Evolutionary conservation across 495 filamentous ascomycete species (phyloP), one percentile per base, ranked within the genome.

Genomic region (Trichoderma orchidacearum): DNA sequence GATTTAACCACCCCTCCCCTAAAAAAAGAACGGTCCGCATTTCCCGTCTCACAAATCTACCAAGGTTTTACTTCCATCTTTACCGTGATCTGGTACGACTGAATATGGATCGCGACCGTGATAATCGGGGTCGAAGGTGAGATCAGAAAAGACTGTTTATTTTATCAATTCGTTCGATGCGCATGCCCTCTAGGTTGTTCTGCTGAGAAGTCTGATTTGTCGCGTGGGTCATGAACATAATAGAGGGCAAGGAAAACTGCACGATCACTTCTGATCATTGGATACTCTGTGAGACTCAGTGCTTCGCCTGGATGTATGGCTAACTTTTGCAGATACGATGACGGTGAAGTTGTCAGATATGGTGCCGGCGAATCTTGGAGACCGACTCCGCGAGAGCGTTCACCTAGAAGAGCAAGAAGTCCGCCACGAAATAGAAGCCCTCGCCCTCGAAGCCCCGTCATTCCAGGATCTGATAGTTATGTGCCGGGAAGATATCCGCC

Each of bases 301-400:
- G 32, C 9, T 13, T 13, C 1, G 36, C 36, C 17, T 45, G 2
- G 23, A 8, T 2, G 5, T 8, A 48, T 48, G 41, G 6, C 41
- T 48, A 27, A 48, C 1, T 15, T 1, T 48, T 23, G 21, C 55
- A 76, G 73, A 56, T 77, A 76, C 61, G 76, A 78, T 56, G 76
- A 80, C 45, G 78, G 78, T 4, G 76, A 80, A 62, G 77, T 80
- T 18, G 70, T 75, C 36, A 71, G 71, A 57, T 77, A 79, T 61
- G 78, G 78, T 28, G 75, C 71, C n/a, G 78, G 78, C 0, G 78
- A 81, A 66, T 77, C 74, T 17, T 81, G 80, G 59, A 63, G 77
- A 31, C 78, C 78, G 4, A 72, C 68, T 53, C 56, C 56, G 23
- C 41, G 56, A 28, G 75, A 73, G 57, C 30, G 53, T 36, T 73